Percentiles rank a stretch among this genome's conserved stretches.
These are phyloP conservation scores for Cenchrus fungigraminus DNA, from an alignment of 176 grass and related monocot genomes.

Conservation along the genomic window DNA sequence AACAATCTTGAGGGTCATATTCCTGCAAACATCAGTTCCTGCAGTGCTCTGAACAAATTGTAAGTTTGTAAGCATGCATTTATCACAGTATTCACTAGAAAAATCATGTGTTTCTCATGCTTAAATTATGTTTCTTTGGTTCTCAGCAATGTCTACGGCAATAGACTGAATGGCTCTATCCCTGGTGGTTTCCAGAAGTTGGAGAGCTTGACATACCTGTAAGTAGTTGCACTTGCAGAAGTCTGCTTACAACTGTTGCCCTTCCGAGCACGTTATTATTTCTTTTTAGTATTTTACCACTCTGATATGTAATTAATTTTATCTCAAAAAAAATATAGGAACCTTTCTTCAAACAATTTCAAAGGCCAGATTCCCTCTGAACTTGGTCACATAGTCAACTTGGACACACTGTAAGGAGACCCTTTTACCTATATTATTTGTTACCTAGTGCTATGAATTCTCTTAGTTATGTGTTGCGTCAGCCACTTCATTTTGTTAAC, in stretches of 20 bases:
- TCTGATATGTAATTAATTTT: background rate
- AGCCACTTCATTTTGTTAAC: slow-evolving; percentile 1
- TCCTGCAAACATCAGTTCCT: slow-evolving; percentile 91
- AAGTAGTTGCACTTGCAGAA: slow-evolving; percentile 42
- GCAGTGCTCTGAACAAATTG: slow-evolving; percentile 97
- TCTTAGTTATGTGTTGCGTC: background rate
- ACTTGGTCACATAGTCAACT: slow-evolving; percentile 86
- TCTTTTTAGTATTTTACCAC: background rate
- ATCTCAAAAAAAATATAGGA: slow-evolving; percentile 53
- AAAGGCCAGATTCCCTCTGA: slow-evolving; percentile 85
- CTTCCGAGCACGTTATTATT: background rate
- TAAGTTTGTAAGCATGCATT: slow-evolving; percentile 48
- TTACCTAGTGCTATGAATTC: slow-evolving; percentile 5
- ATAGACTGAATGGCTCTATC: slow-evolving; percentile 87
- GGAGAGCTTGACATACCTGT: slow-evolving; percentile 93
- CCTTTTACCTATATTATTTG: slow-evolving; percentile 27
- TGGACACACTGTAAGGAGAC: slow-evolving; percentile 92
- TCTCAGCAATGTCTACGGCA: slow-evolving; percentile 91
- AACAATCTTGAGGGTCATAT: slow-evolving; percentile 89
- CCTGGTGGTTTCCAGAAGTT: slow-evolving; percentile 80
- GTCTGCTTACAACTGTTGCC: slow-evolving; percentile 23
- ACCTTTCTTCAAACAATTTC: slow-evolving; percentile 94
- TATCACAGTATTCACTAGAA: background rate
- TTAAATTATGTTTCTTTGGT: slow-evolving; percentile 26
- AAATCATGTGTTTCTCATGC: slow-evolving; percentile 6